Evolutionary conservation across 305 asterid species (phyloP), one percentile per base, ranked within the genome.

Genomic region (Fraxinus xanthoxyloides): DNA sequence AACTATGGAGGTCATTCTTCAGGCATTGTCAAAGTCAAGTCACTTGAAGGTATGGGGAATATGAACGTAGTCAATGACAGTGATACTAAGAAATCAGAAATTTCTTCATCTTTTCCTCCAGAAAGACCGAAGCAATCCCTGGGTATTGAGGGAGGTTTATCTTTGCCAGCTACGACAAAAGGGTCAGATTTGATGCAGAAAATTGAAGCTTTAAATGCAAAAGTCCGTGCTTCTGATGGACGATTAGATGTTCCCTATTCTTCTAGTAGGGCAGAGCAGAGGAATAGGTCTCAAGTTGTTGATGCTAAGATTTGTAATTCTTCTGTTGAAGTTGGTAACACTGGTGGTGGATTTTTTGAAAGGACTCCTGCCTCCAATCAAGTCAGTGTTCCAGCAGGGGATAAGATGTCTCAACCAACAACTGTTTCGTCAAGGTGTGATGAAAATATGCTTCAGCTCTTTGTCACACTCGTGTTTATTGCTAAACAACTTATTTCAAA

Each of bases 131-230:
- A 86, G 70, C 61, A 72, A 30, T 76, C 88, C 59, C 65, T 75
- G 69, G 87, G 84, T 82, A 75, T 80, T 76, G 91, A 86, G 82
- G 87, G 81, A 83, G 91, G 81, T 84, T 79, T 92, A 76, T 26
- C 85, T 51, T 54, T 85, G 73, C 87, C 88, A 13, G 85, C 88
- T 85, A 69, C 82, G 12, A 78, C 87, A n/a, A 93, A 89, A 85
- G 93, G 90, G 77, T 73, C 92, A 46, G 85, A 88, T 75, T 87
- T 95, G 77, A 91, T 97, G 87, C 94, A 92, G 83, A 97, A 92
- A 85, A 93, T 93, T 82, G 97, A 93, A 84, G 92, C 90, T 86
- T 84, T 97, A 81, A 97, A 97, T 87, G 97, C 95, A 83, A 97
- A 97, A 87, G 87, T 81, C 59, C 93, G 93, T 84, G 91, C 86